Evolutionary conservation across 139 green algal genomes (phyloP).

Genomic region (Nannochloris sp.): DNA sequence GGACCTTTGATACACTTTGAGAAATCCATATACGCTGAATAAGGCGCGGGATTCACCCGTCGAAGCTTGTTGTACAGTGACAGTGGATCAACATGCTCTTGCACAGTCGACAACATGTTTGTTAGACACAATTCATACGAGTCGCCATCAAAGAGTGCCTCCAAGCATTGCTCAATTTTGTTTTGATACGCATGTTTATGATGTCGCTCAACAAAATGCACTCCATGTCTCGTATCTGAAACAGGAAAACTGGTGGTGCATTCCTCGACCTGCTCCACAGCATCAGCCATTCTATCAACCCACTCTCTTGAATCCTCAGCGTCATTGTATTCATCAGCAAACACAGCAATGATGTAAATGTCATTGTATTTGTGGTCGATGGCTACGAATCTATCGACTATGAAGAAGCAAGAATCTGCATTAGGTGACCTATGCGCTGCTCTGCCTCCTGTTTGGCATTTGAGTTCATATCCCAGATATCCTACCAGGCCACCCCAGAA

Average conservation of each 20-base stretch:
- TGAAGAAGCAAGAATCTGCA: slow-evolving; percentile 79
- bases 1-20: slow-evolving; percentile 5
- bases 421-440: slow-evolving; percentile 14
- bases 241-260: background rate
- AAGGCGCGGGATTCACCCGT: slow-evolving; percentile 86
- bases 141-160: slow-evolving; percentile 53
- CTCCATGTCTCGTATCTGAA: background rate
- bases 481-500: slow-evolving; percentile 90
- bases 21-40: slow-evolving; percentile 74
- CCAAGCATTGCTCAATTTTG: slow-evolving; percentile 62
- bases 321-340: slow-evolving; percentile 1
- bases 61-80: slow-evolving; percentile 73
- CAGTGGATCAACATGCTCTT: slow-evolving; percentile 18
- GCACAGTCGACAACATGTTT: slow-evolving; percentile 14
- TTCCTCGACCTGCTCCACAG: background rate
- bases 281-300: slow-evolving; percentile 3
- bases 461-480: slow-evolving; percentile 96
- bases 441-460: slow-evolving; percentile 44
- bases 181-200: slow-evolving; percentile 49
- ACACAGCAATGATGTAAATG: slow-evolving; percentile 65
- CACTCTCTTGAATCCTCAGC: slow-evolving; percentile 5
- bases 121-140: slow-evolving; percentile 98
- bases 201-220: background rate
- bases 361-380: slow-evolving; percentile 66
- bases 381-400: slow-evolving; percentile 78